phyloP scores from a whole-genome alignment of 2,329 filamentous ascomycete genomes.

The Penicillium verrucosum region DNA sequence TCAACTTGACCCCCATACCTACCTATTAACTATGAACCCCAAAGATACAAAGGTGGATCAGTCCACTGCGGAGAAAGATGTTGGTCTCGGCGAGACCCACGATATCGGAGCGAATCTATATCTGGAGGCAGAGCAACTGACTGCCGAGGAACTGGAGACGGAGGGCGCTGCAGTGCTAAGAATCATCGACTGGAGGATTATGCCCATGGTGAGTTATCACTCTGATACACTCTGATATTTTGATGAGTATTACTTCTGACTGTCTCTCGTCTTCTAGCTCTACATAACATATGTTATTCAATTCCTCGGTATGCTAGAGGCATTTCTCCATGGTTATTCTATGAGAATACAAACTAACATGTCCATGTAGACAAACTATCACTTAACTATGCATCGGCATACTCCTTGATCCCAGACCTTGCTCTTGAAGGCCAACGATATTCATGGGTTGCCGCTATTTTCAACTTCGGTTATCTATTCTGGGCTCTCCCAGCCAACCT shows the following conservation, averaged over 20 bases:
- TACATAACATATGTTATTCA: constrained; percentile 47
- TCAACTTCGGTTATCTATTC: constrained; percentile 46
- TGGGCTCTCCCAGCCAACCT: constrained; percentile 43
- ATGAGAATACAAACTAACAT: neutral
- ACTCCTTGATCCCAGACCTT: constrained; percentile 43
- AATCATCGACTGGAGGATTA: constrained; percentile 48
- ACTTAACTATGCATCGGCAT: constrained; percentile 40
- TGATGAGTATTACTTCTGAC: constrained; percentile 18
- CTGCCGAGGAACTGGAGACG: constrained; percentile 43
- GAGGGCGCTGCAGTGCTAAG: constrained; percentile 43
- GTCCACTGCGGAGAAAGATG: constrained; percentile 19
- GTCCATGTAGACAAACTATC: constrained; percentile 26
- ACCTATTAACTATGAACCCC: neutral
- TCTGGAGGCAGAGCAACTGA: constrained; percentile 44
- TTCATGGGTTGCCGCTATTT: constrained; percentile 46
- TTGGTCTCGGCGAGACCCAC: constrained; percentile 21
- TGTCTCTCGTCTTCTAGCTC: constrained; percentile 12
- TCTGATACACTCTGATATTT: neutral
- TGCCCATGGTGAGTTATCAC: constrained; percentile 42
- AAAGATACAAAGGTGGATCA: constrained; percentile 20
- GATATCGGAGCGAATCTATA: constrained; percentile 49
- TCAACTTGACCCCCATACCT: neutral
- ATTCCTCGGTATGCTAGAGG: constrained; percentile 37
- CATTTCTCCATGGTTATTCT: neutral
- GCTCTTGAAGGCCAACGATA: constrained; percentile 43